These are phyloP conservation scores for Solanum piurae DNA, from an alignment of 257 asterid genomes.

Conservation along the genomic window DNA sequence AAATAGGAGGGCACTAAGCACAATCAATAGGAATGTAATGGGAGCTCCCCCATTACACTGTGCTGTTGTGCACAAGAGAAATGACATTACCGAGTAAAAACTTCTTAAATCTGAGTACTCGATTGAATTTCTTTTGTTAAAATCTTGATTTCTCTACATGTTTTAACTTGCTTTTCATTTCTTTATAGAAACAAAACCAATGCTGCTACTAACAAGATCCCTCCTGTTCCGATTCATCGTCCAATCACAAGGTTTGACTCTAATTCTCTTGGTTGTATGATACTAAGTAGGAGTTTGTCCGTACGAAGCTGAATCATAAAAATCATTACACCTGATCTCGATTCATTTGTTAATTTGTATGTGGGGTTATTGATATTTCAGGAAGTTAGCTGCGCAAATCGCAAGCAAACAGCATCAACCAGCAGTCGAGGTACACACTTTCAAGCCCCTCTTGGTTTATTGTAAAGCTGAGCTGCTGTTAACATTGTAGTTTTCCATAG, in stretches of 20 bases:
- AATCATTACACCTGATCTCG: background rate
- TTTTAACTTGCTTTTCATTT: background rate
- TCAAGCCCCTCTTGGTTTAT: background rate
- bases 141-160: background rate
- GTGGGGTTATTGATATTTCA: background rate
- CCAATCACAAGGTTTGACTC: constrained; percentile 62
- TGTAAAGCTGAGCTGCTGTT: background rate
- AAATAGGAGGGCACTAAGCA: constrained; percentile 66
- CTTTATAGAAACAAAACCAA: constrained; percentile 37
- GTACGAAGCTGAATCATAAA: background rate
- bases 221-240: constrained; percentile 42
- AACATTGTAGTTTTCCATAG: constrained; percentile 4
- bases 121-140: background rate
- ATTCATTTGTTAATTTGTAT: background rate
- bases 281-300: background rate
- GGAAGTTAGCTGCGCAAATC: constrained; percentile 53
- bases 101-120: background rate
- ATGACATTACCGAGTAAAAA: constrained; percentile 45
- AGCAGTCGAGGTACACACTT: background rate
- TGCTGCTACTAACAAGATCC: constrained; percentile 21
- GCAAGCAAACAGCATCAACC: constrained; percentile 36
- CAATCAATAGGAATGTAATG: constrained; percentile 46
- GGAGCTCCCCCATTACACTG: constrained; percentile 45
- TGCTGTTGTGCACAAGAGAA: constrained; percentile 62
- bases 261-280: background rate